Conservation (phyloP, 2,329 filamentous ascomycete species). For the Achaetomium macrosporum region DNA sequence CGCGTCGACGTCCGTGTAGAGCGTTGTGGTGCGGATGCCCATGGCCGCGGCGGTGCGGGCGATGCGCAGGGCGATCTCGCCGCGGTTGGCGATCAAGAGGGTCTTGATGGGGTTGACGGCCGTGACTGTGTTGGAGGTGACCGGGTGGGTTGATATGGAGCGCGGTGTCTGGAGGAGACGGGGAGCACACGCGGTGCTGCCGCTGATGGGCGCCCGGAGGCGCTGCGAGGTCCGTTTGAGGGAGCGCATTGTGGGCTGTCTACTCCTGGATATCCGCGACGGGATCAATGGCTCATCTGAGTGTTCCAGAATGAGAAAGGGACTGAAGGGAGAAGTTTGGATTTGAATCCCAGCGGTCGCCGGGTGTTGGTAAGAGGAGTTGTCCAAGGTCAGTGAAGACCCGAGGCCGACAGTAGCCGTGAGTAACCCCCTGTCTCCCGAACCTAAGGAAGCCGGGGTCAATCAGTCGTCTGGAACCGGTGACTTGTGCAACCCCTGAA, state of each 20-base stretch:
- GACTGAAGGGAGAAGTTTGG: neutral
- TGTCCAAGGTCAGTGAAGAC: neutral
- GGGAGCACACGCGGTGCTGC: slow-evolving; percentile 8
- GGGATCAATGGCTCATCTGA: slow-evolving; percentile 8
- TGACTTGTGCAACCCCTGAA: neutral
- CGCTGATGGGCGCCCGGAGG: slow-evolving; percentile 30
- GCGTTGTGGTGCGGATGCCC: slow-evolving; percentile 86
- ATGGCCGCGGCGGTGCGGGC: slow-evolving; percentile 80
- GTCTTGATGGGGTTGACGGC: slow-evolving; percentile 57
- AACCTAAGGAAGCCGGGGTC: neutral
- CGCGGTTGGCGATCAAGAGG: slow-evolving; percentile 91
- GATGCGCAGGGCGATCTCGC: slow-evolving; percentile 93
- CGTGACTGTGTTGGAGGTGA: slow-evolving; percentile 29
- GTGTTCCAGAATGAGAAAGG: neutral
- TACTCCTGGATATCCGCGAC: neutral
- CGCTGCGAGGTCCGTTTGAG: slow-evolving; percentile 47
- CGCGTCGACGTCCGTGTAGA: slow-evolving; percentile 91
- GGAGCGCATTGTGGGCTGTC: slow-evolving; percentile 44
- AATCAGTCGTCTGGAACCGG: slow-evolving; percentile 3
- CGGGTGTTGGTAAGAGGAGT: neutral
- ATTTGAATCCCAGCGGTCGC: neutral
- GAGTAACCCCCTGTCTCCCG: slow-evolving; percentile 2
- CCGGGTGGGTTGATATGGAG: slow-evolving; percentile 30
- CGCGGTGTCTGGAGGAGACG: slow-evolving; percentile 25
- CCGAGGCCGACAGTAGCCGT: slow-evolving; percentile 22